Evolutionary conservation across 176 grass and related monocot species (phyloP), one percentile per base, ranked within the genome.

Genomic region (Triticum timopheevii): DNA sequence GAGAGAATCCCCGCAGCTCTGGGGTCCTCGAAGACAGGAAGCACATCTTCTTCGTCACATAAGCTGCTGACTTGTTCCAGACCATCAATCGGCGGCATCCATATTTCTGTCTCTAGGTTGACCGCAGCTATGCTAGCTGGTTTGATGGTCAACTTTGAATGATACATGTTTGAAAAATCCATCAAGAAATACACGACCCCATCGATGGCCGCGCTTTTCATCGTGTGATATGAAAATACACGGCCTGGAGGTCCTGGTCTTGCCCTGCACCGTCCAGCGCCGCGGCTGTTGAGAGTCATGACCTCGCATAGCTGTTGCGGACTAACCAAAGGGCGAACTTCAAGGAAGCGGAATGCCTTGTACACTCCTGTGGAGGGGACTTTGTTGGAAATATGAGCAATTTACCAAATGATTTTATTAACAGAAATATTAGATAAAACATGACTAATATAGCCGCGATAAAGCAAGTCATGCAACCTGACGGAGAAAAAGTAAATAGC

Each of bases 271-370:
- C 30, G 20, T 1, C 3, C 30, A 35, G 10, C 15, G 65, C 6
- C 19, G 80, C 15, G 35, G 80, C 39, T 0, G 39, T 40, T 40
- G 39, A 83, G 33, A 13, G 81, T 71, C 22, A 72, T 72, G 22
- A 72, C n/a, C 67, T 83, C 81, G 47, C 67, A 72, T 7, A 72
- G 67, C 45, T 83, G 49, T 28, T 34, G 78, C n/a, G 6, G 47
- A 10, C 7, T 8, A 54, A n/a, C 2, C n/a, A n/a, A 13, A 10
- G 56, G 38, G 8, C n/a, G 44, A 24, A n/a, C 44, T 24, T 23
- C 7, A 8, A 82, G 65, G 65, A 82, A 69, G 0, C 65, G 80
- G 20, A 82, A 23, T 1, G 19, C 80, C 84, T 86, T 86, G 84
- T 69, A 78, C 47, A 79, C 63, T 33, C 75, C 63, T 6, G 84